These are phyloP conservation scores for Pythium oligandrum DNA, from an alignment of 352 stramenopile genomes.

Conservation along the genomic window DNA sequence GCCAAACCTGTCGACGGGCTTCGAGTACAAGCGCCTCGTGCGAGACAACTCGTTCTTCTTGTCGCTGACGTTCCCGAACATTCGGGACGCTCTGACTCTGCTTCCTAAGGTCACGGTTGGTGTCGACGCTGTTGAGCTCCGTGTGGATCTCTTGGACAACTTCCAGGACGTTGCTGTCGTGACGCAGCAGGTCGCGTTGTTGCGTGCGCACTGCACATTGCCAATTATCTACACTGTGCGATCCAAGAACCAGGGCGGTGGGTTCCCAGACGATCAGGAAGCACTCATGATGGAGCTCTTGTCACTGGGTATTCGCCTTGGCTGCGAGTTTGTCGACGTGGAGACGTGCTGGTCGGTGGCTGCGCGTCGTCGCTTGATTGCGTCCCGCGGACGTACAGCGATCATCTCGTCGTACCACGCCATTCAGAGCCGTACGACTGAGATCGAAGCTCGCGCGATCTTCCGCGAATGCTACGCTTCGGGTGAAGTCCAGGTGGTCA, in stretches of 20 bases:
- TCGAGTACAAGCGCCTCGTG: constrained; percentile 44
- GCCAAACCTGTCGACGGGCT: constrained; percentile 38
- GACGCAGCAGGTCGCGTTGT: constrained; percentile 58
- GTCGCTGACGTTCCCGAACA: constrained; percentile 67
- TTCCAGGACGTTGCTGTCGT: constrained; percentile 55
- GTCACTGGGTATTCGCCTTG: constrained; percentile 87
- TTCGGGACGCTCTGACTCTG: constrained; percentile 38
- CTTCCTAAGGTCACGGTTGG: constrained; percentile 61
- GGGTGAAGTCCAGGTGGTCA: constrained; percentile 83
- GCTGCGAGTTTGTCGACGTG: constrained; percentile 96
- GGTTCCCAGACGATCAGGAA: constrained; percentile 89
- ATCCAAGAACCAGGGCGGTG: constrained; percentile 91
- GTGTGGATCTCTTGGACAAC: constrained; percentile 89
- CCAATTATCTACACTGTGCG: constrained; percentile 97
- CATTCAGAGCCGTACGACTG: constrained; percentile 38
- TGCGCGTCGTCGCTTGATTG: constrained; percentile 52
- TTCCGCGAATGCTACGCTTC: constrained; percentile 69
- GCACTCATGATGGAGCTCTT: constrained; percentile 87
- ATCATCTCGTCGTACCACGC: constrained; percentile 82
- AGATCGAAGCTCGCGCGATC: constrained; percentile 46
- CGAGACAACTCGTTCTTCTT: constrained; percentile 72
- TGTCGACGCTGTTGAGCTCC: constrained; percentile 95
- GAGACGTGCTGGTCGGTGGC: constrained; percentile 87
- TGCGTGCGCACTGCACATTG: constrained; percentile 87
- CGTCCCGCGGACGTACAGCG: constrained; percentile 34